Conservation (phyloP, 257 asterid genomes). For the Salvia rosmarinus region DNA sequence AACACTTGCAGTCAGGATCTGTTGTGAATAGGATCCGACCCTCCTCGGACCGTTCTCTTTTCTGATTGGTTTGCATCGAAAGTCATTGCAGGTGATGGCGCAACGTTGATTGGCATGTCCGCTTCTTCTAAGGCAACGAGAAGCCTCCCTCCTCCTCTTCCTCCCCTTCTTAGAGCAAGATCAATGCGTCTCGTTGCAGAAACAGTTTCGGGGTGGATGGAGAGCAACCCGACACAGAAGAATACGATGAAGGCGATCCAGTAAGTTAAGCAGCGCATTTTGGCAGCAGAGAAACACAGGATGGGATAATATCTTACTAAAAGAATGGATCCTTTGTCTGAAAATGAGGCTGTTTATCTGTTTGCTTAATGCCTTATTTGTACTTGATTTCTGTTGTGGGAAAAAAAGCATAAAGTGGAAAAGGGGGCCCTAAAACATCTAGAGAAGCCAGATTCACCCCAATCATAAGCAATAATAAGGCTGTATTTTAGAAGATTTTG, state of each 20-base stretch:
- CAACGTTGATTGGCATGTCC: conserved; percentile 41
- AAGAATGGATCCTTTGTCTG: conserved; percentile 36
- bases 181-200: conserved; percentile 52
- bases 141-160: conserved; percentile 46
- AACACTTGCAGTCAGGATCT: conserved; percentile 44
- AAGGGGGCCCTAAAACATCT: conserved; percentile 45
- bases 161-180: conserved; percentile 45
- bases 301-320: conserved; percentile 28
- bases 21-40: conserved; percentile 91
- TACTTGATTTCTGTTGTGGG: conserved; percentile 43
- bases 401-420: conserved; percentile 64
- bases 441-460: conserved; percentile 69
- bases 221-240: conserved; percentile 51
- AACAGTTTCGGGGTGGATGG: conserved; percentile 49
- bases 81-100: conserved; percentile 59
- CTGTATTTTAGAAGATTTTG: conserved; percentile 70
- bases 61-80: conserved; percentile 67
- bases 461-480: conserved; percentile 77
- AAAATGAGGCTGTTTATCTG: conserved; percentile 36
- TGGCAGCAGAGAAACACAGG: conserved; percentile 32
- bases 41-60: conserved; percentile 68
- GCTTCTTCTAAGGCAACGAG: conserved; percentile 43
- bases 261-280: conserved; percentile 52
- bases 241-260: conserved; percentile 45
- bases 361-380: conserved; percentile 34